Evolutionary conservation across 257 asterid genomes (phyloP).

Genomic region (Phtheirospermum japonicum): DNA sequence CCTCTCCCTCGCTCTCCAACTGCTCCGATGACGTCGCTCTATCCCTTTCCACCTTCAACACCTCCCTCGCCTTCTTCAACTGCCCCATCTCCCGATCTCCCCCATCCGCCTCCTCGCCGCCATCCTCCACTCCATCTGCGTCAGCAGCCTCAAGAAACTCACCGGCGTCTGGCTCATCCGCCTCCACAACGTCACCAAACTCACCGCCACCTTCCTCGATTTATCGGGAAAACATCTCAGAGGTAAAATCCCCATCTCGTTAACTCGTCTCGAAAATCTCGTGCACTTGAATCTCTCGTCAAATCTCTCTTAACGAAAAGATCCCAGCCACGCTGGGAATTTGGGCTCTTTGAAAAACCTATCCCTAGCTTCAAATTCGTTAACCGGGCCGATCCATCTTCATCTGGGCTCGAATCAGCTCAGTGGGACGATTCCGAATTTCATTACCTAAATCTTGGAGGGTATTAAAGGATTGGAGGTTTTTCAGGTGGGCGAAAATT

Average conservation of each 20-base stretch:
- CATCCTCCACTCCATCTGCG: slow-evolving; percentile 63
- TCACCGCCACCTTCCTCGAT: slow-evolving; percentile 71
- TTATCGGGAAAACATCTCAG: slow-evolving; percentile 54
- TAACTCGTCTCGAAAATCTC: slow-evolving; percentile 61
- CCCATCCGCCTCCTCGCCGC: slow-evolving; percentile 61
- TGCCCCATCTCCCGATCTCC: slow-evolving; percentile 67
- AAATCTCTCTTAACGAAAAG: too few species aligned
- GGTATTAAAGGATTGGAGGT: slow-evolving; percentile 49
- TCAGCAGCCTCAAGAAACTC: slow-evolving; percentile 63
- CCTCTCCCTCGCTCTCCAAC: slow-evolving; percentile 70
- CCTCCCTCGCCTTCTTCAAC: slow-evolving; percentile 51
- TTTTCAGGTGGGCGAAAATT: slow-evolving; percentile 67
- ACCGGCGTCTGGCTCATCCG: slow-evolving; percentile 72
- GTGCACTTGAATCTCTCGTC: slow-evolving; percentile 56
- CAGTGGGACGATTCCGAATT: slow-evolving; percentile 39
- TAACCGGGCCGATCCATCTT: too few species aligned
- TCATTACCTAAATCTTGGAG: slow-evolving; percentile 58
- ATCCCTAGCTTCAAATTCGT: too few species aligned
- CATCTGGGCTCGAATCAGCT: slow-evolving; percentile 75
- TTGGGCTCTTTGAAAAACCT: too few species aligned
- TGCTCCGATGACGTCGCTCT: slow-evolving; percentile 76
- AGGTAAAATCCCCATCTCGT: slow-evolving; percentile 67
- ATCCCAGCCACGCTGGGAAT: too few species aligned
- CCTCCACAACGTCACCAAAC: slow-evolving; percentile 45
- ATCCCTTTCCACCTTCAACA: slow-evolving; percentile 60